Conservation (phyloP, 1,284 basidiomycete genomes). For the Cutaneotrichosporon cutaneum region DNA sequence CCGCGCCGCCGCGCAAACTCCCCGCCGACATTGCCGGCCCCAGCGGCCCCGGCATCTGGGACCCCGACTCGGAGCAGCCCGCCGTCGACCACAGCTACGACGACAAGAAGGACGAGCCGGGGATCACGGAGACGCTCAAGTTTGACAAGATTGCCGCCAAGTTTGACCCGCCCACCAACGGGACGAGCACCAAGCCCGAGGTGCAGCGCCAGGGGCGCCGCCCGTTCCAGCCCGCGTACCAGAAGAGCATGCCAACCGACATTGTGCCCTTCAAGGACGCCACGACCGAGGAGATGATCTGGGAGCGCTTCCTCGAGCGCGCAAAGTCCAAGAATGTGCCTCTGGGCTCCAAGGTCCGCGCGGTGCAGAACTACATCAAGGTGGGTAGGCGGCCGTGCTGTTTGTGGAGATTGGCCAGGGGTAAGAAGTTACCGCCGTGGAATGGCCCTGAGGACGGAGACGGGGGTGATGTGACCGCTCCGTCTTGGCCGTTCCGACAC, state of each 20-base stretch:
- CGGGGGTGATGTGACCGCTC: background rate
- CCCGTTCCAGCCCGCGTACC: slow-evolving; percentile 31
- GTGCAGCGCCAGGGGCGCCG: slow-evolving; percentile 3
- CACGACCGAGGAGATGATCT: slow-evolving; percentile 60
- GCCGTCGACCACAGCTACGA: background rate
- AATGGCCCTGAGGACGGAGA: background rate
- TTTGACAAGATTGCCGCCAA: slow-evolving; percentile 16
- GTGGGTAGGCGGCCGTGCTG: slow-evolving; percentile 40
- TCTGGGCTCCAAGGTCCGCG: slow-evolving; percentile 28
- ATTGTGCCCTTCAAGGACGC: slow-evolving; percentile 67
- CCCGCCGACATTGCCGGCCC: slow-evolving; percentile 4
- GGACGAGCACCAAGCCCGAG: slow-evolving; percentile 8
- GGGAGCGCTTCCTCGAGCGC: slow-evolving; percentile 38
- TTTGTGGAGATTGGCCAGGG: no score
- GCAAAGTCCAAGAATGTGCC: slow-evolving; percentile 21
- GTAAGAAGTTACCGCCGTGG: background rate
- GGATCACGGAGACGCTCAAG: slow-evolving; percentile 22
- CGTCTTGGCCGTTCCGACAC: background rate
- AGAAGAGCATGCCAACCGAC: slow-evolving; percentile 40
- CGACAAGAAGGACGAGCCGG: slow-evolving; percentile 21
- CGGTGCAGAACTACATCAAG: slow-evolving; percentile 58
- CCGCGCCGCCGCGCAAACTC: slow-evolving; percentile 58
- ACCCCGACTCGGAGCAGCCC: slow-evolving; percentile 1
- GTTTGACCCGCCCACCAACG: slow-evolving; percentile 10
- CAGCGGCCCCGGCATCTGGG: background rate